Conservation (phyloP, 805 yeast genomes). For the Cyberlindnera subsufficiens region DNA sequence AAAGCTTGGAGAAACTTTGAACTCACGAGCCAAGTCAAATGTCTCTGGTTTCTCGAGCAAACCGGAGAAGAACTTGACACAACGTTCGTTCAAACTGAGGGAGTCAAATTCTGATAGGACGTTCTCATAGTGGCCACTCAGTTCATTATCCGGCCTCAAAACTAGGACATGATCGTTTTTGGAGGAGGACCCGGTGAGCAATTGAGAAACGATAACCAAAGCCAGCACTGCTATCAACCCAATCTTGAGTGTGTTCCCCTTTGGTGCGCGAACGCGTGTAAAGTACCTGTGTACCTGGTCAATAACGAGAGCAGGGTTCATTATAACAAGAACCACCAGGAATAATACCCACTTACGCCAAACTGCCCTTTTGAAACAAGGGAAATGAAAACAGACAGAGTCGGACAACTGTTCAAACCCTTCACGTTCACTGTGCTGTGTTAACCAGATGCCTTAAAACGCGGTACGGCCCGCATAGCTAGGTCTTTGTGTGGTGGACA, state of each 20-base stretch:
- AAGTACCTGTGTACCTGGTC: not conserved
- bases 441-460: no score
- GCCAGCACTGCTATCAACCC: not conserved
- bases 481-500: no score
- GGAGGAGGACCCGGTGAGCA: not conserved
- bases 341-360: no score
- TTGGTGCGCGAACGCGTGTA: not conserved
- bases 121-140: not conserved
- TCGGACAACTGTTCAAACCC: no score
- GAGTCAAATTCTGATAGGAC: not conserved
- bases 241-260: not conserved
- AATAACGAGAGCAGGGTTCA: not conserved
- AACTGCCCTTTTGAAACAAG: no score
- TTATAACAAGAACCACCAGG: not conserved
- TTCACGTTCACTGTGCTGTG: no score
- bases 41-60: conserved; percentile 3
- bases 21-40: not conserved
- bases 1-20: not conserved
- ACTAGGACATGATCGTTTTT: not conserved
- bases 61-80: conserved; percentile 5
- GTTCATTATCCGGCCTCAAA: not conserved
- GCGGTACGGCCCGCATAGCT: no score
- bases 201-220: not conserved
- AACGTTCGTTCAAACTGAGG: conserved; percentile 4
- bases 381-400: no score